Percentiles rank a stretch among this genome's conserved stretches.
Evolutionary conservation across 2,329 filamentous ascomycete species (phyloP).

Genomic region (Graphiopsis chlorocephala): DNA sequence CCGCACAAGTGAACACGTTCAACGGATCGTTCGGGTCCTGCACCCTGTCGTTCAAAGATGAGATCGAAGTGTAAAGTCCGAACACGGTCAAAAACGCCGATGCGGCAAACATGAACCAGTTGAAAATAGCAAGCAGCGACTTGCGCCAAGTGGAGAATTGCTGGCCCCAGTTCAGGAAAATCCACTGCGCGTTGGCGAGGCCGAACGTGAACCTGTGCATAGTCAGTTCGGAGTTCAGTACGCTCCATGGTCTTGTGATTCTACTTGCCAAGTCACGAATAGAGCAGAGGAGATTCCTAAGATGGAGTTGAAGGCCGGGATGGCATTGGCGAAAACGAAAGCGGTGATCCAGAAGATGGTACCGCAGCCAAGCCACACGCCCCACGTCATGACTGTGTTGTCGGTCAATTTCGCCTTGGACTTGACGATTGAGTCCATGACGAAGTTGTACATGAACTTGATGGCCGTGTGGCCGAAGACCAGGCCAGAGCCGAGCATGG

Average conservation of each 20-base stretch:
- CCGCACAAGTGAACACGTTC: slow-evolving; percentile 5
- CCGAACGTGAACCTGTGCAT: slow-evolving; percentile 4
- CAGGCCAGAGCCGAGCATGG: slow-evolving; percentile 10
- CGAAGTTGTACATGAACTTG: slow-evolving; percentile 5
- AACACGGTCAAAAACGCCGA: slow-evolving; percentile 1
- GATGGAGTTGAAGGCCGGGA: slow-evolving; percentile 10
- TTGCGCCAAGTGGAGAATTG: slow-evolving; percentile 9
- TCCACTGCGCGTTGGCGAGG: slow-evolving; percentile 6
- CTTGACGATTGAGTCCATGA: slow-evolving; percentile 3
- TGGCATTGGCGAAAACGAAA: slow-evolving; percentile 5
- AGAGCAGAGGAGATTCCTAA: background rate
- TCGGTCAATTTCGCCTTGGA: background rate
- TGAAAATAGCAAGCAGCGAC: slow-evolving; percentile 4
- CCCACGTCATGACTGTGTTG: slow-evolving; percentile 9
- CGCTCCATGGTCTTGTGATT: too few species aligned
- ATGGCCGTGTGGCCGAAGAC: slow-evolving; percentile 10
- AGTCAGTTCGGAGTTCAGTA: background rate
- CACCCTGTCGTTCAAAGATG: background rate
- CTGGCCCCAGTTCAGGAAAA: slow-evolving; percentile 12
- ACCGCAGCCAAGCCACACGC: slow-evolving; percentile 9
- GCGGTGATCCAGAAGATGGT: slow-evolving; percentile 4
- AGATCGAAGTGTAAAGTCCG: slow-evolving; percentile 8
- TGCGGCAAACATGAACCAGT: slow-evolving; percentile 10
- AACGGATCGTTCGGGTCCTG: slow-evolving; percentile 8
- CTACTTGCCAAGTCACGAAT: background rate